phyloP scores from a whole-genome alignment of 2,329 filamentous ascomycete genomes.

The Parastagonospora nodorum region DNA sequence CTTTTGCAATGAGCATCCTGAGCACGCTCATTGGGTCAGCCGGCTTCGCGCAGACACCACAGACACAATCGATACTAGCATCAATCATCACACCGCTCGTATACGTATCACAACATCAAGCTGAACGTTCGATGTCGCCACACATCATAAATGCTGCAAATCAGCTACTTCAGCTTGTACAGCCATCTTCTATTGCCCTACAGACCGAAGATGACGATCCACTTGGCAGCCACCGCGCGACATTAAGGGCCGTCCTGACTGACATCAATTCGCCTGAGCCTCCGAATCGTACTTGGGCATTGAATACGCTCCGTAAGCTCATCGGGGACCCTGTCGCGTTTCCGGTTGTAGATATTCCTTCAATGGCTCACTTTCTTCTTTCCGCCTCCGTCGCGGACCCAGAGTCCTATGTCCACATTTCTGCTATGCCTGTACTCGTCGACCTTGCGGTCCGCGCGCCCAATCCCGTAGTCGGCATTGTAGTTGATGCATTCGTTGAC shows the following conservation, averaged over 20 bases:
- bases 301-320: constrained; percentile 48
- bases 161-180: constrained; percentile 57
- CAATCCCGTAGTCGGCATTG: constrained; percentile 63
- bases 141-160: constrained; percentile 32
- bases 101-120: constrained; percentile 24
- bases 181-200: constrained; percentile 59
- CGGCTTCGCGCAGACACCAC: constrained; percentile 38
- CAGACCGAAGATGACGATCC: constrained; percentile 37
- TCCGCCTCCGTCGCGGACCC: constrained; percentile 67
- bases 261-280: constrained; percentile 42
- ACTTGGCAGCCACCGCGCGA: constrained; percentile 53
- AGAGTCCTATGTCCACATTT: constrained; percentile 74
- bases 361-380: constrained; percentile 67
- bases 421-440: constrained; percentile 69
- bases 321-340: constrained; percentile 57
- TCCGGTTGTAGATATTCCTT: constrained; percentile 68
- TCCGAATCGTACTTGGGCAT: constrained; percentile 45
- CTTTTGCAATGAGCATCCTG: constrained; percentile 49
- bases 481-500: constrained; percentile 72
- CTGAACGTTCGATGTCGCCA: constrained; percentile 13
- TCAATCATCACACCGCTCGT: constrained; percentile 22
- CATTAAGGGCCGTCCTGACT: constrained; percentile 24
- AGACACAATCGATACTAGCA: constrained; percentile 18
- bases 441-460: constrained; percentile 67
- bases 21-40: constrained; percentile 42